A percentile compares a stretch with the other conserved stretches of the same genome.
Conservation (phyloP, 2,329 filamentous ascomycete species). For the Thielaviopsis punctulata region DNA sequence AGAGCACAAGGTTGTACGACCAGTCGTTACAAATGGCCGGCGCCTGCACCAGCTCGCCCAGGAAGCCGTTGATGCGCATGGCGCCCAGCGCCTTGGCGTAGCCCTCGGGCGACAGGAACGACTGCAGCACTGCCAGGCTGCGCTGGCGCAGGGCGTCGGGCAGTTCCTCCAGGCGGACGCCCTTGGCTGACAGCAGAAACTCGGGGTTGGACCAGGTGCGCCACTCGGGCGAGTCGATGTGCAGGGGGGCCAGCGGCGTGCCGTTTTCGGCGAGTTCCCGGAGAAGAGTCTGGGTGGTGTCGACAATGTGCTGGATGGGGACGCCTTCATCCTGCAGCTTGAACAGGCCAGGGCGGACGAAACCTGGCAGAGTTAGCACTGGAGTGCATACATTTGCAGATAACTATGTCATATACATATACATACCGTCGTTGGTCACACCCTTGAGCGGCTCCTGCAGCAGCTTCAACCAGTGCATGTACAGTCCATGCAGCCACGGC, state of each 20-base stretch:
- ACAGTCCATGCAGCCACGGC: slow-evolving; percentile 49
- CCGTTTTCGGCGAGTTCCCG: slow-evolving; percentile 21
- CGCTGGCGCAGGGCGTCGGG: slow-evolving; percentile 24
- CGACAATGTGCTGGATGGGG: slow-evolving; percentile 38
- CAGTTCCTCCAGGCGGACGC: slow-evolving; percentile 50
- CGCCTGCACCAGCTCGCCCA: slow-evolving; percentile 48
- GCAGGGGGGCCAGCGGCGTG: slow-evolving; percentile 25
- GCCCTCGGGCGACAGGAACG: slow-evolving; percentile 49
- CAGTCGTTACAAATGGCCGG: slow-evolving; percentile 52
- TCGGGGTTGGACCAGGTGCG: slow-evolving; percentile 57
- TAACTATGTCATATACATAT: too few relatives aligned
- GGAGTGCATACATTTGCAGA: background rate
- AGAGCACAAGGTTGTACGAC: slow-evolving; percentile 61
- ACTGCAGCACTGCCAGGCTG: slow-evolving; percentile 37
- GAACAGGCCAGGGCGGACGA: slow-evolving; percentile 36
- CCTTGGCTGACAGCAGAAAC: slow-evolving; percentile 51
- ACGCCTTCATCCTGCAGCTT: slow-evolving; percentile 45
- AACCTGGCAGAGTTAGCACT: slow-evolving; percentile 21
- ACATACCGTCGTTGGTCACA: slow-evolving; percentile 47
- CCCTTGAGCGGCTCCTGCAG: slow-evolving; percentile 53
- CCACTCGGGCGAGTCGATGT: slow-evolving; percentile 56
- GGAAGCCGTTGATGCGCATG: slow-evolving; percentile 60
- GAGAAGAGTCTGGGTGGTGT: slow-evolving; percentile 30
- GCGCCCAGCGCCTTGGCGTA: slow-evolving; percentile 52
- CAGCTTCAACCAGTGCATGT: slow-evolving; percentile 39